Evolutionary conservation across 257 asterid species (phyloP).

Genomic region (Capsicum chinense): DNA sequence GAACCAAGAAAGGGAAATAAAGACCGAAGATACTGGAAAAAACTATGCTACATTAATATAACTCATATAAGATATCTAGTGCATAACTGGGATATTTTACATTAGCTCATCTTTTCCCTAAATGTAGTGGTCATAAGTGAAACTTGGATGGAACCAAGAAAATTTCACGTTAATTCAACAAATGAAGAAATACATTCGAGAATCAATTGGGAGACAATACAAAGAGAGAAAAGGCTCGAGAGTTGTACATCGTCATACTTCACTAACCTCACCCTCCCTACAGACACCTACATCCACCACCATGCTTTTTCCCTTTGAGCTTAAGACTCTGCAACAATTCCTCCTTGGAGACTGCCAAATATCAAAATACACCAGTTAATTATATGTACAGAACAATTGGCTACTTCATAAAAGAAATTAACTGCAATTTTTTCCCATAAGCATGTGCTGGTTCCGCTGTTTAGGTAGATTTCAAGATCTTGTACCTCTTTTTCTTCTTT

Average conservation of each 20-base stretch:
- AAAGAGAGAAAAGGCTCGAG: not conserved
- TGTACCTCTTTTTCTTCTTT: not conserved
- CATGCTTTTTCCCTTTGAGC: constrained; percentile 48
- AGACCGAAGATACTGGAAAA: not conserved
- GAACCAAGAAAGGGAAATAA: not conserved
- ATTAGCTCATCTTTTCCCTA: not conserved
- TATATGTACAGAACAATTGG: not conserved
- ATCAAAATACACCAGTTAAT: constrained; percentile 17
- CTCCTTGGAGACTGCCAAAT: constrained; percentile 79
- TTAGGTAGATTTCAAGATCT: not conserved
- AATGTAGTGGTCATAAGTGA: not conserved
- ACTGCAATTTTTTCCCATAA: too few species aligned
- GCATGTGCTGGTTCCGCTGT: not conserved
- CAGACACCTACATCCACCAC: constrained; percentile 75
- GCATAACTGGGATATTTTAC: constrained; percentile 26
- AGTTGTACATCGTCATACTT: constrained; percentile 33
- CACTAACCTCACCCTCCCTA: constrained; percentile 70
- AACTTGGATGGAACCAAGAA: constrained; percentile 22
- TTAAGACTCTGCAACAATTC: constrained; percentile 72
- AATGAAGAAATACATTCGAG: constrained; percentile 49
- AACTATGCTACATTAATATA: constrained; percentile 19
- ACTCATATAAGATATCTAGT: not conserved
- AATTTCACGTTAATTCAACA: constrained; percentile 33
- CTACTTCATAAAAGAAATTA: not conserved
- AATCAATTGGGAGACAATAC: constrained; percentile 25